Base-by-base conservation (phyloP, 2,329 filamentous ascomycete species). In the Aquanectria penicillioides region DNA sequence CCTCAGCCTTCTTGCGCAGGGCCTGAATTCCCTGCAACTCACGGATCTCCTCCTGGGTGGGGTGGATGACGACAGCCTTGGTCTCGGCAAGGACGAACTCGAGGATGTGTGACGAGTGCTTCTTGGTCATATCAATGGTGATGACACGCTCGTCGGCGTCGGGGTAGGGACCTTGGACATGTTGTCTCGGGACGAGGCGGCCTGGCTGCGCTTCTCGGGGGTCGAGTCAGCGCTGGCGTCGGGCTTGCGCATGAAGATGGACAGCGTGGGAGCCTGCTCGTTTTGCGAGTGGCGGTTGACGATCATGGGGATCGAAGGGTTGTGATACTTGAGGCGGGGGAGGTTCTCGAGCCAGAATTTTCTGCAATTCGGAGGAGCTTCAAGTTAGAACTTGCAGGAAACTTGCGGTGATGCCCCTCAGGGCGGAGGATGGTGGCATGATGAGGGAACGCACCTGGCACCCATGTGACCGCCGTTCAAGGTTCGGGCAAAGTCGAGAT, bases 251-350 rank as follows among this genome's bases (percentile, higher is more conserved):
- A 89, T 85, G 77, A 89, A 89, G 68, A 94, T 80, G 59, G 85
- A 87, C 77, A 93, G 81, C 41, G 80, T 82, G 12, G 90, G 86
- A 6, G 84, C 79, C 18, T 80, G 80, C 5, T 80, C 74, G 66
- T 87, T 81, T 38, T 88, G 78, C 31, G 74, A 69, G 63, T 85
- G 88, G 58, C 91, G 90, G 75, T 90, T 89, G 69, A 97, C 86
- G 58, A 91, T 88, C 85, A 98, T 96, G 37, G 90, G 87, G 40
- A 97, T 77, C 11, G 87, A 80, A 1, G 95, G 95, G 75, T 99
- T 99, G 83, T 97, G 90, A 80, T 89, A 99, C 83, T 99, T 97
- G 66, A 99, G 83, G 56, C 92, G 87, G 18, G 92, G 92, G 43
- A 98, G 88, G 73, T 88, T 90, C 60, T 89, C 82, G 64, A 86